Base-by-base conservation (phyloP, 768 basidiomycete genomes). In the Hemileccinum impolitum region DNA sequence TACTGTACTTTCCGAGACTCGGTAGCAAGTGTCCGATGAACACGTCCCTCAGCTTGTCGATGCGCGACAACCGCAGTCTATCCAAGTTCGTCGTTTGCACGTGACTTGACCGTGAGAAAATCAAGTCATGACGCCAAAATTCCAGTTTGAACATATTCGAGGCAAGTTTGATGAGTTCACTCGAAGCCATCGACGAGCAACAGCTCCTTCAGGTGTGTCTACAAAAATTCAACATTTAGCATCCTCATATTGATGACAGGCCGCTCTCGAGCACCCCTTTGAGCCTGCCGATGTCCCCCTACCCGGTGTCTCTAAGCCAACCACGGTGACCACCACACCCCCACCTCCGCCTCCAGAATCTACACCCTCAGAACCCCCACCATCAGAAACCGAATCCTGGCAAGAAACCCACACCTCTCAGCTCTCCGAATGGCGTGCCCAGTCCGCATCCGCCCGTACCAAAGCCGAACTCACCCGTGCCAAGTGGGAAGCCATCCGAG, bases 381-480 rank as follows among this genome's bases (percentile, higher is more conserved):
- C 51, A 3, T 14, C 39, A 2, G 60, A 57, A 17, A 70, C 78
- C 31, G 81, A 81, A 19, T 53, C 70, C 8, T 88, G 85, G 85
- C 84, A 85, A 58, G 68, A 69, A 14, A 76, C 82, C 59, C 88
- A 90, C 62, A 83, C 90, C 43, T 69, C 78, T 1, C 84, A 87
- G 37, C 72, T 88, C 11, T 73, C 76, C 43, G 69, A 74, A 47
- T 93, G 90, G 90, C 83, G 84, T 35, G 78, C 78, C 19, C 79
- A 82, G 58, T 85, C 83, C 34, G 84, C 87, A 26, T 79, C 79
- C 51, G 83, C 82, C 38, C 83, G 88, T 44, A 73, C 80, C 61
- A 89, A 84, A 63, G 85, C 88, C 9, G 89, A 90, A 70, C 76
- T 74, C 52, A 80, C 83, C 65, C 84, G 89, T 10, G 76, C 75